Conservation (phyloP, 129 eudicot genomes). For the sunflower (Helianthus annuus) region HanXRQr2.0-SUNRISE NC_035436.2:55805579-55806078, state of each 20-base stretch:
- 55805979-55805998: slow-evolving; percentile 81
- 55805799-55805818: slow-evolving; percentile 43
- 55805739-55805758: slow-evolving; percentile 73
- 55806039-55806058: slow-evolving; percentile 53
- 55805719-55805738: slow-evolving; percentile 82
- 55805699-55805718: slow-evolving; percentile 48
- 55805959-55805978: slow-evolving; percentile 71
- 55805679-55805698: slow-evolving; percentile 46
- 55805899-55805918: slow-evolving; percentile 58
- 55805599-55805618: slow-evolving; percentile 71
- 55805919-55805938: slow-evolving; percentile 65
- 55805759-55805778: slow-evolving; percentile 73
- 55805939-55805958: slow-evolving; percentile 81
- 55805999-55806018: slow-evolving; percentile 70
- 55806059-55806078: slow-evolving; percentile 51
- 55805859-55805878: slow-evolving; percentile 87
- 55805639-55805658: slow-evolving; percentile 75
- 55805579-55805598: slow-evolving; percentile 69
- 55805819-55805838: slow-evolving; percentile 70
- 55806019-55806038: slow-evolving; percentile 65
- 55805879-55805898: slow-evolving; percentile 55
- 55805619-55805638: slow-evolving; percentile 73
- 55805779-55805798: slow-evolving; percentile 48
- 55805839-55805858: slow-evolving; percentile 91
- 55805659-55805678: slow-evolving; percentile 71